Evolutionary conservation across 345 rosid genomes (phyloP).

Genomic region (Noccaea caerulescens): DNA sequence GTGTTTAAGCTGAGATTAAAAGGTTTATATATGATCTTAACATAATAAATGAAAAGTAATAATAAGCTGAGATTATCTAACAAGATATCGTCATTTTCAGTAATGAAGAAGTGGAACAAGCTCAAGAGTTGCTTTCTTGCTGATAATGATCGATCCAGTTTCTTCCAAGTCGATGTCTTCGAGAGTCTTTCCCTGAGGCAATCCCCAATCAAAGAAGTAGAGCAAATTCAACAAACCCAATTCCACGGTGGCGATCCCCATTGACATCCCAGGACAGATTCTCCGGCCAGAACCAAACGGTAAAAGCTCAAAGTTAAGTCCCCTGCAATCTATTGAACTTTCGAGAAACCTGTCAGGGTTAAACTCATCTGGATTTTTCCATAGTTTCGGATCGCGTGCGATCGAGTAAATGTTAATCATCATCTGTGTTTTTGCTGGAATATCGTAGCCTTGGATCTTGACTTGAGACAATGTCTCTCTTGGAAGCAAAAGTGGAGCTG

Average conservation of each 20-base stretch:
- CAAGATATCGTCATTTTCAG: not conserved
- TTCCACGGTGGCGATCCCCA: constrained; percentile 39
- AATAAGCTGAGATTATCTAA: not conserved
- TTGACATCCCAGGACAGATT: constrained; percentile 53
- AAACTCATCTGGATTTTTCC: constrained; percentile 57
- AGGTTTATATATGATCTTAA: not conserved
- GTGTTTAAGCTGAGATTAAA: too few relatives aligned
- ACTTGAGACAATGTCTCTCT: constrained; percentile 54
- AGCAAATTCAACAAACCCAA: constrained; percentile 40
- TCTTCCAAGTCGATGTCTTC: constrained; percentile 35
- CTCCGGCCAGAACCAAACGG: constrained; percentile 67
- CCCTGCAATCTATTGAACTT: constrained; percentile 52
- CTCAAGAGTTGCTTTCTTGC: constrained; percentile 43
- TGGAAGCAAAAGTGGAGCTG: constrained; percentile 53
- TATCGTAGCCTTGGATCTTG: constrained; percentile 48
- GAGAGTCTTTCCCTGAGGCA: constrained; percentile 33
- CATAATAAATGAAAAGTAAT: not conserved
- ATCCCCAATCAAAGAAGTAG: constrained; percentile 37
- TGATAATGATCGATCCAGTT: constrained; percentile 22
- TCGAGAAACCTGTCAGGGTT: constrained; percentile 59
- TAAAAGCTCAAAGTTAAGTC: constrained; percentile 50
- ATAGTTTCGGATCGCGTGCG: constrained; percentile 52
- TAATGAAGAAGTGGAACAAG: constrained; percentile 31
- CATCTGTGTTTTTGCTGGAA: constrained; percentile 53
- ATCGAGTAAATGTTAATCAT: constrained; percentile 56